These are phyloP conservation scores for Schizosaccharomyces lindneri DNA, from an alignment of 805 yeast genomes.

Conservation along the genomic window DNA sequence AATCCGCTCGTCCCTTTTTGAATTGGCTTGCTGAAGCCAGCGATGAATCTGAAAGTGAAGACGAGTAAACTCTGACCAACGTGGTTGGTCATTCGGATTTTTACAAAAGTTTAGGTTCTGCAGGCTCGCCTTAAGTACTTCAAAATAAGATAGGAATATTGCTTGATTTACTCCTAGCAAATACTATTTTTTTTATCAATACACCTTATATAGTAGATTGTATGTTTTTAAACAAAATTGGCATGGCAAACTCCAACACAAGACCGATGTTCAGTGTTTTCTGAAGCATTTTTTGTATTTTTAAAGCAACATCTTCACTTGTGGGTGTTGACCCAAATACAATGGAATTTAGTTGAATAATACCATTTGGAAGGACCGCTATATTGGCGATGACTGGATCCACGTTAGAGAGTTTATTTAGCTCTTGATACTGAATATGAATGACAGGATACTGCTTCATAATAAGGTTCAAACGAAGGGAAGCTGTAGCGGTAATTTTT, in stretches of 20 bases:
- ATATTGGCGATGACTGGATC: not conserved
- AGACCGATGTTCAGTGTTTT: not conserved
- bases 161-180: too few species aligned
- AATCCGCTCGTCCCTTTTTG: conserved; percentile 85
- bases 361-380: not conserved
- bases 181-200: too few species aligned
- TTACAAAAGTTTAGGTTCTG: too few species aligned
- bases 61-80: conserved; percentile 6
- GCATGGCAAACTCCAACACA: not conserved
- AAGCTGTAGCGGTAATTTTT: not conserved
- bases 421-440: not conserved
- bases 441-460: not conserved
- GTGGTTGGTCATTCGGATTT: too few species aligned
- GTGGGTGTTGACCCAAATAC: not conserved
- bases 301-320: too few species aligned
- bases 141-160: too few species aligned
- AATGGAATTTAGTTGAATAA: not conserved
- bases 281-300: not conserved
- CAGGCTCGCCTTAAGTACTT: too few species aligned
- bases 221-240: not conserved
- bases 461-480: not conserved
- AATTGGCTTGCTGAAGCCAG: conserved; percentile 84
- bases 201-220: too few species aligned
- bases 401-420: not conserved
- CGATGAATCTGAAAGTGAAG: conserved; percentile 31